Conservation (phyloP, 192 early-diverging fungal species). For the Backusella mclennaniae region DNA sequence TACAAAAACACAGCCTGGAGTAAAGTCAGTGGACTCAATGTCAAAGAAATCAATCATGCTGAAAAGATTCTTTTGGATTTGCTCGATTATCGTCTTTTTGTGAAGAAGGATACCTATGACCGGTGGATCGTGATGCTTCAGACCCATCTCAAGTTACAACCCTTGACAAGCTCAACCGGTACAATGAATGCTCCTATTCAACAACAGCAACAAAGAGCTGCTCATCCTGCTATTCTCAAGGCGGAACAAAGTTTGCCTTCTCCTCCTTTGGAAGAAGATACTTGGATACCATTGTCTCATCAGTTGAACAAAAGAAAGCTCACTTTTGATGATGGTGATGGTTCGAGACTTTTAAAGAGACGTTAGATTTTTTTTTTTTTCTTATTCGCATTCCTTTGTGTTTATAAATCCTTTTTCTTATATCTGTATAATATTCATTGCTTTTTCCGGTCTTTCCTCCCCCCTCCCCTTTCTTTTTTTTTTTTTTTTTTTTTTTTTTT, state of each 20-base stretch:
- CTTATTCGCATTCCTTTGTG: background rate
- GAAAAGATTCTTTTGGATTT: constrained; percentile 78
- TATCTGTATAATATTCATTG: background rate
- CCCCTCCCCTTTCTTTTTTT: background rate
- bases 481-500: background rate
- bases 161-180: background rate
- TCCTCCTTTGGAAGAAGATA: constrained; percentile 6
- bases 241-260: background rate
- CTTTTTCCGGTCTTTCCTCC: background rate
- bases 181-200: background rate
- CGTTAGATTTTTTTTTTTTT: background rate
- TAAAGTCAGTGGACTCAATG: constrained; percentile 80
- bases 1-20: constrained; percentile 90
- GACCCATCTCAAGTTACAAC: constrained; percentile 25
- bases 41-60: constrained; percentile 78
- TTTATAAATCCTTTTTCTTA: background rate
- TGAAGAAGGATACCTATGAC: constrained; percentile 41
- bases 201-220: background rate
- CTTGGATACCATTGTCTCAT: background rate
- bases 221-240: background rate
- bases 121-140: constrained; percentile 37
- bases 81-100: constrained; percentile 79
- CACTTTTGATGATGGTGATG: background rate
- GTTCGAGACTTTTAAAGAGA: background rate
- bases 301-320: background rate